These are phyloP conservation scores for Tillandsia leiboldiana DNA, from an alignment of 176 grass and related monocot genomes.

Conservation along the genomic window DNA sequence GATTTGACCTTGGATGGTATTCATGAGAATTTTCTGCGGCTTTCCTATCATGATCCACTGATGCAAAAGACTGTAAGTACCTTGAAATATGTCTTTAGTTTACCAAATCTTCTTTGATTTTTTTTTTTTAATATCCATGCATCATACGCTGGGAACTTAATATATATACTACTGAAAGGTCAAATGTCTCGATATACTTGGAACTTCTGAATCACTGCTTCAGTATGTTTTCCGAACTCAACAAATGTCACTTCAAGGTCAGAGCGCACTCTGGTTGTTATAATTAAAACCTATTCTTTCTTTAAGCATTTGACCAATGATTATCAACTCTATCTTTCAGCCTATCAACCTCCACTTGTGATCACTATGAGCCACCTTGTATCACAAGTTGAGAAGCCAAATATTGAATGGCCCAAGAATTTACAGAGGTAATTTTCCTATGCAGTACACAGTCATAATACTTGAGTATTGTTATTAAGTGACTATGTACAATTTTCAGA, in stretches of 20 bases:
- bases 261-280: conserved; percentile 7
- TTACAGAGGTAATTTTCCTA: conserved; percentile 54
- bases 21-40: conserved; percentile 74
- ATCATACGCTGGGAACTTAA: conserved; percentile 3
- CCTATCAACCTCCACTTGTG: conserved; percentile 75
- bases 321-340: conserved; percentile 36
- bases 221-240: conserved; percentile 78
- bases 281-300: background rate
- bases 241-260: conserved; percentile 71
- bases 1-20: conserved; percentile 97
- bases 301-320: conserved; percentile 29
- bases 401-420: conserved; percentile 93
- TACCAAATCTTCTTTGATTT: background rate
- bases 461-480: conserved; percentile 5
- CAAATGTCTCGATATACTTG: conserved; percentile 75
- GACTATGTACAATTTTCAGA: conserved; percentile 35
- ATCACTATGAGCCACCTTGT: conserved; percentile 70
- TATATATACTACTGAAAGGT: conserved; percentile 35
- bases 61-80: conserved; percentile 79
- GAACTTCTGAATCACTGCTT: conserved; percentile 68
- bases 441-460: conserved; percentile 2
- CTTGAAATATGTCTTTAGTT: conserved; percentile 7
- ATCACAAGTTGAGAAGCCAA: conserved; percentile 89
- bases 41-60: conserved; percentile 94
- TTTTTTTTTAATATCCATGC: background rate